Evolutionary conservation across 139 green algal species (phyloP).

Genomic region (Pleodorina starrii): DNA sequence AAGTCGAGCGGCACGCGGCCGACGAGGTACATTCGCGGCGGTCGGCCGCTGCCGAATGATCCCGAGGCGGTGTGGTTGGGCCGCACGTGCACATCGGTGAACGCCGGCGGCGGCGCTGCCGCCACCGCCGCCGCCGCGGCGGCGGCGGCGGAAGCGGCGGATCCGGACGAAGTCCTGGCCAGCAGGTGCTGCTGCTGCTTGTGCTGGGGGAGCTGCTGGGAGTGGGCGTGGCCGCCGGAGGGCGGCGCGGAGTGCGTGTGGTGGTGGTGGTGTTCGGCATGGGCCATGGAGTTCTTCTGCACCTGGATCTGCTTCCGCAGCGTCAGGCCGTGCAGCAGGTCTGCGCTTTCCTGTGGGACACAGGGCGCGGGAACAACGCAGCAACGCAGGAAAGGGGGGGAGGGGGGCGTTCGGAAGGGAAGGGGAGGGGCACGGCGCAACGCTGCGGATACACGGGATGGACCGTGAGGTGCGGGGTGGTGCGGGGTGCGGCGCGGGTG

Average conservation of each 20-base stretch:
- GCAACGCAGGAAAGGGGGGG: too few species aligned
- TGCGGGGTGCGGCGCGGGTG: too few species aligned
- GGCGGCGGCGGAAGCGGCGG: too few species aligned
- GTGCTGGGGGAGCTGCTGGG: background rate
- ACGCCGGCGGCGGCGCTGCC: background rate
- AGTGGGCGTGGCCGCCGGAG: too few species aligned
- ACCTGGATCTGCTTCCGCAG: slow-evolving; percentile 60
- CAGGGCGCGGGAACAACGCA: too few species aligned
- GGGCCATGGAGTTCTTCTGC: background rate
- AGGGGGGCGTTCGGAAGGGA: too few species aligned
- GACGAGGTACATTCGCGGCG: slow-evolving; percentile 43
- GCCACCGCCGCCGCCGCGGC: background rate
- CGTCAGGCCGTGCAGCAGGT: slow-evolving; percentile 57
- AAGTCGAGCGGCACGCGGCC: slow-evolving; percentile 48
- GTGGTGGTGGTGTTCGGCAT: background rate
- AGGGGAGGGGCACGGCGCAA: too few species aligned
- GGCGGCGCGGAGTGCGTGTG: background rate
- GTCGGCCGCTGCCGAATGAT: background rate
- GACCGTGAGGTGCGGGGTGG: too few species aligned
- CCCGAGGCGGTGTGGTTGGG: background rate
- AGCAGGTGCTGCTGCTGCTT: background rate
- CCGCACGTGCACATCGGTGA: slow-evolving; percentile 13
- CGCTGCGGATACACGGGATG: too few species aligned
- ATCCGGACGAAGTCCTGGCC: background rate
- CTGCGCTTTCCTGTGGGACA: slow-evolving; percentile 58